phyloP scores from a whole-genome alignment of 768 basidiomycete genomes.

The Neoboletus subvelutipes region DNA sequence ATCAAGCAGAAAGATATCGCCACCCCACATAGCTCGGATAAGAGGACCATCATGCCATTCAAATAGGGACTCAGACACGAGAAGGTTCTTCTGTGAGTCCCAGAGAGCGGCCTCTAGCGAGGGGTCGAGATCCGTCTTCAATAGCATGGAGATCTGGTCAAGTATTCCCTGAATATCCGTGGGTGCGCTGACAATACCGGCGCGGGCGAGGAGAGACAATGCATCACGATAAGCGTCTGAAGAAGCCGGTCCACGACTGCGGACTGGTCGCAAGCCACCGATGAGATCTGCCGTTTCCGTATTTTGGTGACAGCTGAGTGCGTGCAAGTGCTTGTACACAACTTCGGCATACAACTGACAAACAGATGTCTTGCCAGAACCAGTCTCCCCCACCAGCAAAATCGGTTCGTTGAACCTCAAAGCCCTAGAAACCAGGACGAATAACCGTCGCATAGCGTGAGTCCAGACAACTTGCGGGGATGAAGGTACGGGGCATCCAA shows the following conservation, averaged over 20 bases:
- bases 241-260: slow-evolving; percentile 64
- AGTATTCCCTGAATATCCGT: slow-evolving; percentile 29
- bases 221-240: slow-evolving; percentile 50
- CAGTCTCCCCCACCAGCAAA: slow-evolving; percentile 94
- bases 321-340: slow-evolving; percentile 55
- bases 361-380: slow-evolving; percentile 95
- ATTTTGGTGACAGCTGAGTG: slow-evolving; percentile 95
- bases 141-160: slow-evolving; percentile 20
- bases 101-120: slow-evolving; percentile 36
- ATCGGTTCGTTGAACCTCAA: slow-evolving; percentile 91
- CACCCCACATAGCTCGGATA: slow-evolving; percentile 83
- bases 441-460: slow-evolving; percentile 85
- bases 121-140: slow-evolving; percentile 32
- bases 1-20: slow-evolving; percentile 87
- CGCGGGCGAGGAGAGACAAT: slow-evolving; percentile 37
- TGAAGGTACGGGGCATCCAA: slow-evolving; percentile 54
- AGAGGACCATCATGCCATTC: slow-evolving; percentile 99
- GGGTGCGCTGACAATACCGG: slow-evolving; percentile 35
- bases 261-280: slow-evolving; percentile 85
- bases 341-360: slow-evolving; percentile 86
- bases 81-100: slow-evolving; percentile 44
- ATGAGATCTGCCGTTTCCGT: slow-evolving; percentile 97
- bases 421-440: slow-evolving; percentile 80
- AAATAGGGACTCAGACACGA: slow-evolving; percentile 72
- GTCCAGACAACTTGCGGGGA: slow-evolving; percentile 80